A percentile compares a stretch with the other conserved stretches of the same genome.
phyloP scores from a whole-genome alignment of 768 basidiomycete species.

The Inosperma sp. region DNA sequence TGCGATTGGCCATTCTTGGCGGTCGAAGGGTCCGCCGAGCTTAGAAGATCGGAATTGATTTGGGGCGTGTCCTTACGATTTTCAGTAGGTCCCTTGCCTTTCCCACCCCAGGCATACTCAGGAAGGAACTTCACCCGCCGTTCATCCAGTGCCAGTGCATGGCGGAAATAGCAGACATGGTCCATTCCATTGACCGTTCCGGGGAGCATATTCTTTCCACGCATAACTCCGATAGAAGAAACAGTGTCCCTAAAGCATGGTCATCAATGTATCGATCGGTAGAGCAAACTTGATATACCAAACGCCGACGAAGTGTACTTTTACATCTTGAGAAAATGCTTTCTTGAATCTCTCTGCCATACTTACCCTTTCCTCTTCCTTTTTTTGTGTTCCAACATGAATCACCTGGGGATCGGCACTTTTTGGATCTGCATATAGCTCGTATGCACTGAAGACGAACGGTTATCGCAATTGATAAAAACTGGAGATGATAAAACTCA shows the following conservation, averaged over 20 bases:
- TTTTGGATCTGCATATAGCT: constrained; percentile 3
- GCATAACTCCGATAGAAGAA: constrained; percentile 28
- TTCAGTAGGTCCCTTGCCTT: not conserved
- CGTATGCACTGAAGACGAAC: constrained; percentile 6
- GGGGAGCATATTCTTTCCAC: constrained; percentile 15
- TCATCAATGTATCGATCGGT: not conserved
- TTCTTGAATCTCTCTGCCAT: constrained; percentile 27
- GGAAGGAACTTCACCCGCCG: constrained; percentile 33
- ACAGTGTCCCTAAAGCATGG: constrained; percentile 30
- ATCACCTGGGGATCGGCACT: not conserved
- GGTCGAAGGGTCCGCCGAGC: too few species aligned
- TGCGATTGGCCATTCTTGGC: not conserved
- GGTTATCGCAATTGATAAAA: not conserved
- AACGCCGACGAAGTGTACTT: constrained; percentile 41
- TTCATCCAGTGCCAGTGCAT: constrained; percentile 34
- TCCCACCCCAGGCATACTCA: constrained; percentile 19
- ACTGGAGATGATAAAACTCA: not conserved
- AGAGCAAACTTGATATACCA: constrained; percentile 27
- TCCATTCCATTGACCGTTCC: constrained; percentile 20
- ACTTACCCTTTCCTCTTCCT: constrained; percentile 3
- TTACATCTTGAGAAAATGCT: constrained; percentile 32
- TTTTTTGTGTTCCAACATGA: not conserved
- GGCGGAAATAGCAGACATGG: constrained; percentile 31
- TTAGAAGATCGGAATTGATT: too few species aligned
- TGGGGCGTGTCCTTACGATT: too few species aligned